A percentile compares a stretch with the other conserved stretches of the same genome.
These are phyloP conservation scores for Epichloe sibirici DNA, from an alignment of 2,329 filamentous ascomycete species.

Conservation along the genomic window DNA sequence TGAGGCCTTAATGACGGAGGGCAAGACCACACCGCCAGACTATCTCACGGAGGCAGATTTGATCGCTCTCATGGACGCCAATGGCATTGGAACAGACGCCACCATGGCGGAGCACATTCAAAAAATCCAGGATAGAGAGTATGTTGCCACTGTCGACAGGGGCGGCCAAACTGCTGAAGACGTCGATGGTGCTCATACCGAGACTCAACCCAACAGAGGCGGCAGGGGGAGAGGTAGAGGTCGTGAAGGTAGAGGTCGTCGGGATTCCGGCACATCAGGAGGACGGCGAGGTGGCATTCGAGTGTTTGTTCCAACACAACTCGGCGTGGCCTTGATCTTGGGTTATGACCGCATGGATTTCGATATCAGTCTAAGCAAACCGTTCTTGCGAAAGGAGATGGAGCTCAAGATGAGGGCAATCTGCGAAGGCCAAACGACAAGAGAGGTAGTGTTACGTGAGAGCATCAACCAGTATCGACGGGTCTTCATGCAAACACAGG, in stretches of 20 bases:
- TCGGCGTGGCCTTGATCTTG: conserved; percentile 84
- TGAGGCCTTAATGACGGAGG: conserved; percentile 79
- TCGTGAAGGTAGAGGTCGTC: conserved; percentile 25
- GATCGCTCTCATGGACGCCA: conserved; percentile 94
- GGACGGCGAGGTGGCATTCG: conserved; percentile 44
- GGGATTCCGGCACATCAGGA: conserved; percentile 30
- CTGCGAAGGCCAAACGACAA: conserved; percentile 72
- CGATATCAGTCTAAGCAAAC: conserved; percentile 86
- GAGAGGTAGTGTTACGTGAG: conserved; percentile 63
- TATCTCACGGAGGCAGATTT: conserved; percentile 93
- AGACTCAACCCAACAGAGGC: conserved; percentile 19
- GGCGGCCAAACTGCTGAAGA: conserved; percentile 25
- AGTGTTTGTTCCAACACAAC: conserved; percentile 84
- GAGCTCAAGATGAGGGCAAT: conserved; percentile 95
- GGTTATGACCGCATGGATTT: conserved; percentile 92
- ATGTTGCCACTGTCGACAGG: conserved; percentile 55
- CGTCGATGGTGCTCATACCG: conserved; percentile 22
- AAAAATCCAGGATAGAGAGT: conserved; percentile 84
- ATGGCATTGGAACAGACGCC: conserved; percentile 94
- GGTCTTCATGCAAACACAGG: conserved; percentile 72
- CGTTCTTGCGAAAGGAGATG: conserved; percentile 95
- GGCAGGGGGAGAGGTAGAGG: conserved; percentile 37
- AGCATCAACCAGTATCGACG: conserved; percentile 77
- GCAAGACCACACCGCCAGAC: conserved; percentile 72
- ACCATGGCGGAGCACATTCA: conserved; percentile 99